Conservation (phyloP, 2,329 filamentous ascomycete genomes). For the Neoscytalidium dimidiatum region DNA sequence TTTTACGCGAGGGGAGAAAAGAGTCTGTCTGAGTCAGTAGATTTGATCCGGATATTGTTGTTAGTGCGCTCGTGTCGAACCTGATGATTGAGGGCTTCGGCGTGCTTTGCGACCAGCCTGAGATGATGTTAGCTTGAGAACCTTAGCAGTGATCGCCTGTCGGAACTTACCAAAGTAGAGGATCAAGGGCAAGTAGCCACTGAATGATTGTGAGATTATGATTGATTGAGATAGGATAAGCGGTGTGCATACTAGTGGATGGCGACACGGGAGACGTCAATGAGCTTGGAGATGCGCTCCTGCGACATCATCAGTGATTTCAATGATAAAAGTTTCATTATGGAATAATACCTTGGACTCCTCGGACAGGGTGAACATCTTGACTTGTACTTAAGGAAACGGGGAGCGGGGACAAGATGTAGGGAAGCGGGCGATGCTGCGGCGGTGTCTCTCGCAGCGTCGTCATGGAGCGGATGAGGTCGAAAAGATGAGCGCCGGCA, state of each 20-base stretch:
- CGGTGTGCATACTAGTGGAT: constrained; percentile 84
- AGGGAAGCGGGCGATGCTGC: constrained; percentile 10
- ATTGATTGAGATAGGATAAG: constrained; percentile 13
- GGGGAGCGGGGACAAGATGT: background rate
- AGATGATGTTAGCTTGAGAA: background rate
- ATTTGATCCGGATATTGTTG: background rate
- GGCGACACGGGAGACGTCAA: constrained; percentile 89
- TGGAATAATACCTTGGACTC: constrained; percentile 80
- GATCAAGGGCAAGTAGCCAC: constrained; percentile 94
- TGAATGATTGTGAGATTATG: constrained; percentile 42
- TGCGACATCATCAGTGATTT: constrained; percentile 41
- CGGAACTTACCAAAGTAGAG: constrained; percentile 80
- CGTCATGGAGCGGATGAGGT: constrained; percentile 10
- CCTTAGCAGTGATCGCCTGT: background rate
- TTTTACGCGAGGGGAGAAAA: constrained; percentile 14
- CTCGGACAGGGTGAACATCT: constrained; percentile 73
- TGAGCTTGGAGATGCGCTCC: constrained; percentile 97
- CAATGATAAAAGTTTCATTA: background rate
- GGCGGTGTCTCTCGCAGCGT: background rate
- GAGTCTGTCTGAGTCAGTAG: background rate
- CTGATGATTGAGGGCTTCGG: constrained; percentile 80
- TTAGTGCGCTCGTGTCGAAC: constrained; percentile 41
- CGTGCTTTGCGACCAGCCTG: constrained; percentile 92
- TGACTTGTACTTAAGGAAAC: constrained; percentile 25
- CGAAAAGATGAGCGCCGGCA: constrained; percentile 19